Evolutionary conservation across 169 alveolate species (phyloP).

Genomic region (Eimeria acervulina): DNA sequence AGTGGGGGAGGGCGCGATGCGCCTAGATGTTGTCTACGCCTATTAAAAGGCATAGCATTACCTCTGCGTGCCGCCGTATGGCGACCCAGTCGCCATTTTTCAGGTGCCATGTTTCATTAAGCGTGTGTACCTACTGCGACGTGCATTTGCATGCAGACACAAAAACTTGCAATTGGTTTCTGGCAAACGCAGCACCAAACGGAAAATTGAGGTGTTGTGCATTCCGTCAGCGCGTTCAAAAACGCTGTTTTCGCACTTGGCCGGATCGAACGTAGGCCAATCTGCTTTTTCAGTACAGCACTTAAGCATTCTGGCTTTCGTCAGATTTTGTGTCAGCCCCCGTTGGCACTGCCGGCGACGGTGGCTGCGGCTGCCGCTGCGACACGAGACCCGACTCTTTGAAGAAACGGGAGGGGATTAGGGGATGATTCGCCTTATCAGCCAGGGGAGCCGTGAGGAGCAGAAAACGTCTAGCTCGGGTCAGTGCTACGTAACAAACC

Average conservation of each 20-base stretch:
- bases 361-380: constrained; percentile 34
- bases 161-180: neutral
- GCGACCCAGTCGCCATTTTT: neutral
- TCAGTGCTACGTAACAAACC: constrained; percentile 80
- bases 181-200: neutral
- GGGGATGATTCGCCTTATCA: constrained; percentile 55
- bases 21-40: neutral
- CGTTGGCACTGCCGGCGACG: neutral
- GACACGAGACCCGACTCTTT: constrained; percentile 50
- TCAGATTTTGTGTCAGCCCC: neutral
- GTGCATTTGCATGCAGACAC: neutral
- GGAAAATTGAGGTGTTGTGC: neutral
- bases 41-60: neutral
- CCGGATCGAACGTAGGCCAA: neutral
- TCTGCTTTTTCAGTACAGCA: neutral
- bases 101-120: neutral
- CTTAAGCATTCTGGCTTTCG: neutral
- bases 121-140: neutral
- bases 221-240: neutral
- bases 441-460: constrained; percentile 78
- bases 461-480: constrained; percentile 56
- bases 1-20: neutral
- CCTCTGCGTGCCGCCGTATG: neutral
- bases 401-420: constrained; percentile 74
- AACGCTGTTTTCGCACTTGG: neutral